Base-by-base conservation (phyloP, 169 alveolate species). In the Babesia bigemina region DNA sequence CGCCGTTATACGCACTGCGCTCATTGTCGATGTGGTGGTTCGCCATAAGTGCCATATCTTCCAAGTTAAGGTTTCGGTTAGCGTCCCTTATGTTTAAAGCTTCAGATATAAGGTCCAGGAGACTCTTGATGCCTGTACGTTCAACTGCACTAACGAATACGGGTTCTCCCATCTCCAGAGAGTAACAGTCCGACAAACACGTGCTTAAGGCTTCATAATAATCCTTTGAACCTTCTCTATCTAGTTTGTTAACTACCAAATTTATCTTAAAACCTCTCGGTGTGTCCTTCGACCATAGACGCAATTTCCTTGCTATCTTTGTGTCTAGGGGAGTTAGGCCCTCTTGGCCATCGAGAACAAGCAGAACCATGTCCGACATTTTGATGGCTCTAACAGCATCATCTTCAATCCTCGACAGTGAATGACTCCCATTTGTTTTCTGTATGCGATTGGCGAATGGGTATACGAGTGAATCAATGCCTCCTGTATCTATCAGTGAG, bases 401-500 rank as follows among this genome's bases (percentile, higher is more conserved):
- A 22, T 59, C 63, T 70, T 78, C 75, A 22, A 89, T 85, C 4
- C 26, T 44, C 28, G 63, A 24, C 14, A 56, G 19, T 3, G 9
- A 42, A 24, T 22, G 19, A 13, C 36, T 22, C 16, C 11, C 56
- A n/a, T 48, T 71, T 16, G 2, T 11, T 12, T n/a, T n/a, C 21
- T 14, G 24, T 6, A 4, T 26, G 16, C 69, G 53, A 21, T 8
- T 12, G n/a, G 29, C 29, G n/a, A 39, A n/a, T 9, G 49, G 74
- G 16, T 57, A 71, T 28, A 76, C 71, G 26, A 71, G 77, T 42
- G 84, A 81, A 19, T 84, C 73, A 22, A 90, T 60, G 17, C 92
- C 94, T 22, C 94, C 94, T 24, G 94, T 90, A 45, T 90, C 94
- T 6, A 90, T 87, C 49, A 90, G 39, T 44, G 86, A 86, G 65